Evolutionary conservation across 2,329 filamentous ascomycete species (phyloP).

Genomic region (Monosporascus sp.): DNA sequence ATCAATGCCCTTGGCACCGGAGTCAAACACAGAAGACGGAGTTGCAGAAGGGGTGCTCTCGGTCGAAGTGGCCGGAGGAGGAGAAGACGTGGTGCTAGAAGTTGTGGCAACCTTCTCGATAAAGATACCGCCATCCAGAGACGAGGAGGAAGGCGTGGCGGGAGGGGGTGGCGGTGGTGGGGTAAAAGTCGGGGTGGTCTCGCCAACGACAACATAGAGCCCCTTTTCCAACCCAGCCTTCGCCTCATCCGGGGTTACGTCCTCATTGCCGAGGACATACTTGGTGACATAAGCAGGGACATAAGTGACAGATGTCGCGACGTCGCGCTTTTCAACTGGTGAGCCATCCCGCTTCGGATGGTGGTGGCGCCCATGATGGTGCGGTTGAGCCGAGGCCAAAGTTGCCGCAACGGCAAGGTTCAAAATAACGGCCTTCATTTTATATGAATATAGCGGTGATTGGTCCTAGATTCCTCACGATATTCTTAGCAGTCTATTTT

Average conservation of each 20-base stretch:
- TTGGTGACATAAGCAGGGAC: conserved; percentile 59
- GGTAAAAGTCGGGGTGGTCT: conserved; percentile 47
- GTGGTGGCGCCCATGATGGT: conserved; percentile 54
- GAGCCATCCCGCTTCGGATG: conserved; percentile 49
- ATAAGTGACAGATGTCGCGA: conserved; percentile 41
- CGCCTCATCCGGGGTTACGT: conserved; percentile 59
- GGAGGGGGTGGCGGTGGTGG: conserved; percentile 31
- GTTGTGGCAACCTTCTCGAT: conserved; percentile 24
- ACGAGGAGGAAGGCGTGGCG: conserved; percentile 24
- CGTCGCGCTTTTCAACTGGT: conserved; percentile 42
- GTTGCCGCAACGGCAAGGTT: conserved; percentile 48
- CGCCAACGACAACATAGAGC: conserved; percentile 60
- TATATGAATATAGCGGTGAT: conserved; percentile 10
- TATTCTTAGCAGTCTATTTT: background rate
- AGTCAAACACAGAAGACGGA: conserved; percentile 9
- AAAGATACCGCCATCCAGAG: conserved; percentile 26
- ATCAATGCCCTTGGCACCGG: conserved; percentile 49
- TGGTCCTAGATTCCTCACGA: background rate
- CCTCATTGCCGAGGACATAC: conserved; percentile 64
- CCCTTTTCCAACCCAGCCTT: conserved; percentile 67
- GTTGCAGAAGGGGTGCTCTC: conserved; percentile 28
- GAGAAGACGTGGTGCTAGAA: conserved; percentile 29
- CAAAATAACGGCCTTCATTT: conserved; percentile 44
- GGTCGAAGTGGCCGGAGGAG: conserved; percentile 29
- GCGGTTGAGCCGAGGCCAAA: conserved; percentile 52